These are phyloP conservation scores for Xylariaceae sp. DNA, from an alignment of 2,329 filamentous ascomycete genomes.

Conservation along the genomic window DNA sequence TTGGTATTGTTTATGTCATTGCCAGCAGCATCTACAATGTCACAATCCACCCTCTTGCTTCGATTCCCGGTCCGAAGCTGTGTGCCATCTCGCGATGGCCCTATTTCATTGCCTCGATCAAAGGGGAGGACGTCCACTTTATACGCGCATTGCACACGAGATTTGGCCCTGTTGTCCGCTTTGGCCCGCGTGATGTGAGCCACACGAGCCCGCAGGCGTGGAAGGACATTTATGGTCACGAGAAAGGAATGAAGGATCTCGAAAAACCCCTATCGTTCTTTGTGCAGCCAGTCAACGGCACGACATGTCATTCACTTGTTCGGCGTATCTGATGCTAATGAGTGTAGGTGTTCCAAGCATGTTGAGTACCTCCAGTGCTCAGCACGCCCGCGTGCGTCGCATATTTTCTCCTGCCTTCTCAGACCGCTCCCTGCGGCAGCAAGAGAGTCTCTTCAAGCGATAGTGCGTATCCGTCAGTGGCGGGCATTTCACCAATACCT, in stretches of 20 bases:
- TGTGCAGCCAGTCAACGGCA: no score
- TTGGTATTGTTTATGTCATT: not conserved
- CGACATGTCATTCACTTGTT: no score
- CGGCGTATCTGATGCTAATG: no score
- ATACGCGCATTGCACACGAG: constrained; percentile 9
- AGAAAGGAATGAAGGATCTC: not conserved
- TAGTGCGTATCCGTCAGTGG: constrained; percentile 2
- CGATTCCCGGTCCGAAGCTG: constrained; percentile 20
- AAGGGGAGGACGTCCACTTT: constrained; percentile 14
- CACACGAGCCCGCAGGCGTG: constrained; percentile 13
- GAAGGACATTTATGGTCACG: constrained; percentile 7
- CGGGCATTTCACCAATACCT: not conserved
- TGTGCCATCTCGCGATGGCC: constrained; percentile 15
- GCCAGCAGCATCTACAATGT: constrained; percentile 9
- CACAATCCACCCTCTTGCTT: constrained; percentile 21
- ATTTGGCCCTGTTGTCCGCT: constrained; percentile 16
- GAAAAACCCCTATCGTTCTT: no score
- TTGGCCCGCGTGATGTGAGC: constrained; percentile 16
- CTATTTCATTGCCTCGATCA: constrained; percentile 14
- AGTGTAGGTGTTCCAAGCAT: not conserved
- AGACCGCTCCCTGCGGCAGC: constrained; percentile 7
- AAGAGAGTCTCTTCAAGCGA: constrained; percentile 10
- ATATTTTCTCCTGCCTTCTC: constrained; percentile 11
- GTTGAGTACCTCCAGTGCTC: constrained; percentile 1
- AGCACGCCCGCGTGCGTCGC: constrained; percentile 11